Percentiles rank a stretch among this genome's conserved stretches.
phyloP scores from a whole-genome alignment of 129 eudicot genomes.

The Kitagawia praeruptora region DNA sequence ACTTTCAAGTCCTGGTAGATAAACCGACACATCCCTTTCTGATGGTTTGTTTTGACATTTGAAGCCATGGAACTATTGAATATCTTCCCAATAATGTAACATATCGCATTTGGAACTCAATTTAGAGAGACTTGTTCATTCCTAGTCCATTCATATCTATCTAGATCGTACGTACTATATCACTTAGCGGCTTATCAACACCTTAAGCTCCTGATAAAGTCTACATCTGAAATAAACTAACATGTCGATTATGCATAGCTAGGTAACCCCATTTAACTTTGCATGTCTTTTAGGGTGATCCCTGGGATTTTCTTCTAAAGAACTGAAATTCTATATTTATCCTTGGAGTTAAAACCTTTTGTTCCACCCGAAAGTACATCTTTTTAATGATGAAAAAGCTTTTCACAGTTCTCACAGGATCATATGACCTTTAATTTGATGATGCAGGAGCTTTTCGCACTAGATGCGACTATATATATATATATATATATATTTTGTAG shows the following conservation, averaged over 20 bases:
- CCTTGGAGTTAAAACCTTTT: not conserved
- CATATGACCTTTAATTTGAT: not conserved
- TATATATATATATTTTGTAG: not conserved
- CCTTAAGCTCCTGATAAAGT: not conserved
- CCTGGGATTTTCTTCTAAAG: not conserved
- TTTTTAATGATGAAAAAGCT: not conserved
- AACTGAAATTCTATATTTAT: not conserved
- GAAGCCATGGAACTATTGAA: not conserved
- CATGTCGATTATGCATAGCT: not conserved
- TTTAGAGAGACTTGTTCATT: not conserved
- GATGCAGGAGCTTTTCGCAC: not conserved
- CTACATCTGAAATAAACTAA: not conserved
- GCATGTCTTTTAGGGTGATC: not conserved
- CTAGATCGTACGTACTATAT: not conserved
- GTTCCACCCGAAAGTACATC: not conserved
- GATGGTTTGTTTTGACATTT: constrained; percentile 2
- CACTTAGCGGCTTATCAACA: not conserved
- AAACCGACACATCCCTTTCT: not conserved
- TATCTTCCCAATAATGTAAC: not conserved
- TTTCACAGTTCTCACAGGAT: not conserved
- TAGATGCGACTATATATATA: not conserved
- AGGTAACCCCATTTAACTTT: not conserved
- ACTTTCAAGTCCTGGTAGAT: not conserved
- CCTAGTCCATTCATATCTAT: not conserved
- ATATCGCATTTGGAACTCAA: not conserved